phyloP scores from a whole-genome alignment of 176 grass and related monocot species.

The Echinochloa phyllopogon region DNA sequence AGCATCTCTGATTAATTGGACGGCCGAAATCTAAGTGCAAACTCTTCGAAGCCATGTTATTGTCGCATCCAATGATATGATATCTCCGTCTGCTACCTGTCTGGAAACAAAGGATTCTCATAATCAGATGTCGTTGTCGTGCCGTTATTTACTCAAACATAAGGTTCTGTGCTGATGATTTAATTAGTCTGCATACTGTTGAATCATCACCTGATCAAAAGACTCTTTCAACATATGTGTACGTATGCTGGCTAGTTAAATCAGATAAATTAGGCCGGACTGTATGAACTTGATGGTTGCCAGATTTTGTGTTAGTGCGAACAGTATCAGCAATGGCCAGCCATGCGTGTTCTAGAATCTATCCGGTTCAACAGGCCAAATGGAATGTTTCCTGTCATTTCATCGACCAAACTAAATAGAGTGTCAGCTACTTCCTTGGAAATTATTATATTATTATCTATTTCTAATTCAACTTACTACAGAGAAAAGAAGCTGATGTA shows the following conservation, averaged over 20 bases:
- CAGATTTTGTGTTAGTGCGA: not conserved
- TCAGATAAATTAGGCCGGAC: constrained; percentile 22
- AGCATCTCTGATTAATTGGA: constrained; percentile 12
- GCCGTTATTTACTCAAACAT: constrained; percentile 33
- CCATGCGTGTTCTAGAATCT: not conserved
- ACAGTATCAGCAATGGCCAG: constrained; percentile 15
- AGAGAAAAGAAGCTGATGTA: not conserved
- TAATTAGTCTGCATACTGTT: not conserved
- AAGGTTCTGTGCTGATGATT: not conserved
- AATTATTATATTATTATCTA: not conserved
- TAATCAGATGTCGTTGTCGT: constrained; percentile 27
- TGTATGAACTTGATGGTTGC: not conserved
- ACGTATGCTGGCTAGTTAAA: constrained; percentile 8
- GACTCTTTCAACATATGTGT: constrained; percentile 30
- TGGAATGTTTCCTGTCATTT: not conserved
- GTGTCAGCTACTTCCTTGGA: not conserved
- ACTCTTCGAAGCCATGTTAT: constrained; percentile 9
- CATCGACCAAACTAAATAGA: not conserved
- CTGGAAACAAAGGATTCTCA: constrained; percentile 38
- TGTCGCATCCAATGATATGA: constrained; percentile 38
- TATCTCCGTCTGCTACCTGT: constrained; percentile 35
- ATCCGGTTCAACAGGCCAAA: constrained; percentile 14
- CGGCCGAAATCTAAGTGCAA: constrained; percentile 32
- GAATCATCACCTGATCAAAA: not conserved
- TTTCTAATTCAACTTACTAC: not conserved